Percentiles rank a stretch among this genome's conserved stretches.
phyloP scores from a whole-genome alignment of 306 rosid species.

The Trifolium subterraneum region DNA sequence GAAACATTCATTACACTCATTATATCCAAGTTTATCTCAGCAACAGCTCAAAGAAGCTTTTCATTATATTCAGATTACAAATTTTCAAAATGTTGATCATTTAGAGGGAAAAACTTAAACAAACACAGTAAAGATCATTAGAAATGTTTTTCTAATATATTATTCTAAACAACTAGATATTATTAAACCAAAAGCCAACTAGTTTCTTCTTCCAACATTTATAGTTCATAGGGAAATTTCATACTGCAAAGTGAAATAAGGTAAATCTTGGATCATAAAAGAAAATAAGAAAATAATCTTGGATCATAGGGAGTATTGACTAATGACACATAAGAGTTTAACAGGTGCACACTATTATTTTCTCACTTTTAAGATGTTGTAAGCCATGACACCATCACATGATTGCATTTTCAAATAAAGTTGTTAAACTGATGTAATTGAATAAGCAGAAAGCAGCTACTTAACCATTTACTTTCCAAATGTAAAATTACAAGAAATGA shows the following conservation, averaged over 20 bases:
- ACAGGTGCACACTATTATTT: neutral
- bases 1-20: too few relatives aligned
- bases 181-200: neutral
- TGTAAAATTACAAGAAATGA: constrained; percentile 1
- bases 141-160: too few relatives aligned
- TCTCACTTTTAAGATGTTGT: neutral
- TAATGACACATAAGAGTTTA: too few relatives aligned
- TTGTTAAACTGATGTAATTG: neutral
- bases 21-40: too few relatives aligned
- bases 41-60: too few relatives aligned
- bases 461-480: constrained; percentile 3
- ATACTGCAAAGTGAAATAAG: neutral
- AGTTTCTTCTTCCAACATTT: neutral
- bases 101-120: too few relatives aligned
- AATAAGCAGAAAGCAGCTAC: neutral
- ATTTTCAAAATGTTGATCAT: too few relatives aligned
- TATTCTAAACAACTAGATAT: too few relatives aligned
- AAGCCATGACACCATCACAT: neutral
- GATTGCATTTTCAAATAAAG: neutral
- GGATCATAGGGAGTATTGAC: neutral
- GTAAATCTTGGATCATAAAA: neutral
- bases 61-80: too few relatives aligned
- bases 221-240: neutral
- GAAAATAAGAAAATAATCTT: too few relatives aligned
- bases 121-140: too few relatives aligned